Evolutionary conservation across 257 asterid genomes (phyloP).

Genomic region (Solanum virginianum): DNA sequence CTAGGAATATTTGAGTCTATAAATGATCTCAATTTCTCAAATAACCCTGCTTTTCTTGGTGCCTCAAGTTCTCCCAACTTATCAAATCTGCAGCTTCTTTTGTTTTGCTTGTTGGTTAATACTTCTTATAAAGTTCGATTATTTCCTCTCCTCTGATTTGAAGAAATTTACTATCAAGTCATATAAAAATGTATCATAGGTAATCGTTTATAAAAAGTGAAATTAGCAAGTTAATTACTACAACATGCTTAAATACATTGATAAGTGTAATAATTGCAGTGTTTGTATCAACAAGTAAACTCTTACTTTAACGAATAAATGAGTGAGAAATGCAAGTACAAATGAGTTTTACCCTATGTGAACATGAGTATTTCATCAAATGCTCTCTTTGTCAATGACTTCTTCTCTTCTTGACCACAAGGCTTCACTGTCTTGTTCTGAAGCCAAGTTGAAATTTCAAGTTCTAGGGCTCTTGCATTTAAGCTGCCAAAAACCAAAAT

Average conservation of each 20-base stretch:
- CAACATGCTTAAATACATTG: background rate
- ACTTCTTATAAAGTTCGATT: slow-evolving; percentile 32
- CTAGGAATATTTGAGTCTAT: slow-evolving; percentile 17
- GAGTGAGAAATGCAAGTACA: background rate
- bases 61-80: slow-evolving; percentile 17
- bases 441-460: slow-evolving; percentile 46
- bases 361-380: slow-evolving; percentile 57
- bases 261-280: background rate
- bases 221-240: background rate
- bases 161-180: background rate
- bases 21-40: slow-evolving; percentile 19
- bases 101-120: slow-evolving; percentile 23
- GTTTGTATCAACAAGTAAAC: background rate
- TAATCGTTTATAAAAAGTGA: background rate
- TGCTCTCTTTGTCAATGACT: slow-evolving; percentile 45
- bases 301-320: background rate
- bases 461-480: slow-evolving; percentile 26
- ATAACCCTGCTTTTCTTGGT: slow-evolving; percentile 12
- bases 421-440: slow-evolving; percentile 42
- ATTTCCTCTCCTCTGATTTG: slow-evolving; percentile 39
- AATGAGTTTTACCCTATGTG: slow-evolving; percentile 40
- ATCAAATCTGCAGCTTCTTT: slow-evolving; percentile 25
- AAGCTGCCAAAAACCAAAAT: slow-evolving; percentile 19
- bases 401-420: slow-evolving; percentile 44
- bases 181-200: background rate